Conservation (phyloP, 345 rosid genomes). For the Clausena lansium region DNA sequence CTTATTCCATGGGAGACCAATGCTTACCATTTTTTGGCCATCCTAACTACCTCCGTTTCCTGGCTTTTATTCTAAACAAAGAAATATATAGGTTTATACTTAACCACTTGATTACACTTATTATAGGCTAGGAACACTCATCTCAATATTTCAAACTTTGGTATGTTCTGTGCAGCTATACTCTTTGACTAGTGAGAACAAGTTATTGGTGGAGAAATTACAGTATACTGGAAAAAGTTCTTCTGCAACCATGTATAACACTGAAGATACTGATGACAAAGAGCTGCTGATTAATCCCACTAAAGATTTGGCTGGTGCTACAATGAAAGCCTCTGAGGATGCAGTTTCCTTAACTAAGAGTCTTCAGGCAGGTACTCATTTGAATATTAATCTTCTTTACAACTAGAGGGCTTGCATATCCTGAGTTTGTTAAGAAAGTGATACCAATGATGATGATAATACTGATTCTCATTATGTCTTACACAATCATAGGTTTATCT, state of each 20-base stretch:
- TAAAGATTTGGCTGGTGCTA: conserved; percentile 26
- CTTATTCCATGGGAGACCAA: background rate
- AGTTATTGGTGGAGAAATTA: conserved; percentile 43
- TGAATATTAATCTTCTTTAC: background rate
- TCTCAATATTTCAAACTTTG: conserved; percentile 3
- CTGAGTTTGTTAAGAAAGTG: conserved; percentile 1
- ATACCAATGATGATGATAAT: background rate
- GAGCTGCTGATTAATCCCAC: conserved; percentile 21
- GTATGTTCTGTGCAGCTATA: conserved; percentile 49
- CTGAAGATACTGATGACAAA: conserved; percentile 25
- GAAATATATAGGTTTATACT: background rate
- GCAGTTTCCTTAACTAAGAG: conserved; percentile 30
- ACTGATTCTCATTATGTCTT: background rate
- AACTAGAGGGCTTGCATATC: background rate
- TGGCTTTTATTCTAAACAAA: background rate
- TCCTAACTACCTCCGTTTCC: background rate
- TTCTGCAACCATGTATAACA: conserved; percentile 15
- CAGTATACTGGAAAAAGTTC: conserved; percentile 23
- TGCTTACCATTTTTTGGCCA: background rate
- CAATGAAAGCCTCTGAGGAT: conserved; percentile 29
- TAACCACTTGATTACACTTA: background rate
- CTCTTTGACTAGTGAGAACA: conserved; percentile 52
- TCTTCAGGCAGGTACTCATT: conserved; percentile 57
- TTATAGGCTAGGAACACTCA: background rate
- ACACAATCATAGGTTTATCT: background rate